Evolutionary conservation across 805 yeast genomes (phyloP).

Genomic region (Clavispora asparagi): DNA sequence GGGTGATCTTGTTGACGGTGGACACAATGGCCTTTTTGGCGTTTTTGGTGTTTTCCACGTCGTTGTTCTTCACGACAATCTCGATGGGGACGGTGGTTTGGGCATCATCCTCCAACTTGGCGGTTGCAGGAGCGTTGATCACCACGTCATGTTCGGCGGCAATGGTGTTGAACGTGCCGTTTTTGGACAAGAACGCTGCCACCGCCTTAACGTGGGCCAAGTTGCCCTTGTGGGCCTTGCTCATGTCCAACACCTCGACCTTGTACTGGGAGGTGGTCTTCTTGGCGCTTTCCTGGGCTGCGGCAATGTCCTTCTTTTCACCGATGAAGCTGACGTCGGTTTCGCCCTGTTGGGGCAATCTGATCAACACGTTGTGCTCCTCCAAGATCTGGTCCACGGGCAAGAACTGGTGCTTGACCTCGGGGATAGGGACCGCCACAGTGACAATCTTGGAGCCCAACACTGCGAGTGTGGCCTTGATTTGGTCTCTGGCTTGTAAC

Average conservation of each 20-base stretch:
- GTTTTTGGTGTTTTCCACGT: constrained; percentile 45
- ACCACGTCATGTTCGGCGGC: constrained; percentile 31
- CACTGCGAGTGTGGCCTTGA: constrained; percentile 42
- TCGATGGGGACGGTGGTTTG: constrained; percentile 50
- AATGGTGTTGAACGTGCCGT: constrained; percentile 43
- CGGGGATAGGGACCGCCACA: constrained; percentile 62
- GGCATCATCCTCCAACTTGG: constrained; percentile 34
- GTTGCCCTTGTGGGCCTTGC: constrained; percentile 84
- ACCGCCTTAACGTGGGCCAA: constrained; percentile 70
- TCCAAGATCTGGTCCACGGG: constrained; percentile 49
- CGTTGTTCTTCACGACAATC: constrained; percentile 47
- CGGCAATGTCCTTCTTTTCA: constrained; percentile 45
- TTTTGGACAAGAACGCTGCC: constrained; percentile 57
- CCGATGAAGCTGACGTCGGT: constrained; percentile 60
- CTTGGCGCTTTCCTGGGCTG: constrained; percentile 62
- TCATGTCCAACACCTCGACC: constrained; percentile 71
- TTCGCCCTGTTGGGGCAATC: constrained; percentile 47
- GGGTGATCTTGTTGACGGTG: constrained; percentile 67
- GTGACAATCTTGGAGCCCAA: constrained; percentile 43
- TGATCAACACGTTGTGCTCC: constrained; percentile 52
- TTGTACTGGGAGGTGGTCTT: constrained; percentile 52
- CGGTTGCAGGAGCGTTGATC: constrained; percentile 36
- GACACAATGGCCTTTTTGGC: constrained; percentile 72
- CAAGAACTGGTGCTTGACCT: constrained; percentile 63
- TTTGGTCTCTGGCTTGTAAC: constrained; percentile 45